Evolutionary conservation across 345 rosid species (phyloP), one percentile per base, ranked within the genome.

Genomic region (Eucalyptus grandis): DNA sequence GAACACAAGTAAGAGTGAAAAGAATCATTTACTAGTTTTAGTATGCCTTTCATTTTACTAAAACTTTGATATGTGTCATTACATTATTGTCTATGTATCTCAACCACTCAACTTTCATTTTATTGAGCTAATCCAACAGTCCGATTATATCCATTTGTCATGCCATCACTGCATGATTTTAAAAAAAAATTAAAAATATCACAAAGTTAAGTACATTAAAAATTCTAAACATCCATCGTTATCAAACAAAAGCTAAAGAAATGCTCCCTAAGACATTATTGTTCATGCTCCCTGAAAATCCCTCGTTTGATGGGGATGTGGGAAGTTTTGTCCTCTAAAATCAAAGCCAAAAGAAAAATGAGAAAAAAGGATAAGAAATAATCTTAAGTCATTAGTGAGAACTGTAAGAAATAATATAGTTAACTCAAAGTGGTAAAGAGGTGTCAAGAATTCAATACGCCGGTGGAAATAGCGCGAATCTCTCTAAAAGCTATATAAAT

Each of bases 381-480:
- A 58, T 58, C 65, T 31, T n/a, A 67, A n/a, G 43, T 40, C 43
- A 8, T 8, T 3, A 19, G 77, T 7, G 21, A 16, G 11, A n/a
- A 15, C 9, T 0, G 2, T 9, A 6, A 30, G 17, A 2, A 16
- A 31, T 65, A n/a, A 65, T 14, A 0, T 30, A 15, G 11, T 67
- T 11, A n/a, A 31, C 14, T 65, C 0, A 30, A n/a, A n/a, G 4
- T n/a, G 21, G 0, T 31, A 69, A 37, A 0, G 44, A 69, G 4
- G 2, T 3, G 81, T 34, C 2, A 8, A 15, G 12, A 69, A 69
- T 31, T 31, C 12, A 16, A 69, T 69, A 31, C 0, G 11, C 6
- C 1, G 3, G 1, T n/a, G 1, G 21, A 65, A 31, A 67, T n/a
- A 2, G 26, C 2, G 2, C 1, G 4, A 53, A 0, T 6, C 8